Base-by-base conservation (phyloP, 2,329 filamentous ascomycete genomes). In the Beauveria bassiana region DNA sequence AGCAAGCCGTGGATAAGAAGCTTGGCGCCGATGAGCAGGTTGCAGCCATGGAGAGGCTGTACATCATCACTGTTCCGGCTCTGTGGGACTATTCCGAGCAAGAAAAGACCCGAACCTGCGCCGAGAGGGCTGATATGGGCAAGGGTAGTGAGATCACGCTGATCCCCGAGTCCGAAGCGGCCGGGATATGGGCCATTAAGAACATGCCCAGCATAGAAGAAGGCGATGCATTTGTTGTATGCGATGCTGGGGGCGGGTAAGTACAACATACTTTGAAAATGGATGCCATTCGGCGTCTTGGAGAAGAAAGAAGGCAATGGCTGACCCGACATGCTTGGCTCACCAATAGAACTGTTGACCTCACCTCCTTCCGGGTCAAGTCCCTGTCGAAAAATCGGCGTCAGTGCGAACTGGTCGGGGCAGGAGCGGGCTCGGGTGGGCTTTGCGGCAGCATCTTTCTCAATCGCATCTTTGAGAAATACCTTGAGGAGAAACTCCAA, bases 311-410 rank as follows among this genome's bases (percentile, higher is more conserved):
- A 42, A 54, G 34, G 26, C 26, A 42, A 47, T 54, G 34, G 31
- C 31, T 24, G 31, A 42, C 31, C 10, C 20, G 12, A 16, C 20
- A 42, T 54, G 31, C n/a, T 42, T 16, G 34, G 20, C 51, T 42
- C 51, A 54, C 51, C n/a, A 42, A 54, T 16, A 54, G 51, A 42
- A 54, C 51, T 38, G 51, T 54, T 54, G 34, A 54, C 51, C 51
- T 54, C 18, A 18, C 51, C 31, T 54, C 51, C 34, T 54, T 54
- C 51, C 51, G 34, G n/a, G 34, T 54, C 51, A 54, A 54, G 34
- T 43, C 6, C 42, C 51, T 54, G 31, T 54, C 51, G 34, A 20
- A 42, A 54, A 34, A 54, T 42, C 51, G 51, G 31, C 34, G 20
- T 42, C 34, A 54, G 16, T 54, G 51, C 31, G 18, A 54, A 54